Evolutionary conservation across 2,329 filamentous ascomycete species (phyloP), one percentile per base, ranked within the genome.

Genomic region (Thermochaetoides dissita): DNA sequence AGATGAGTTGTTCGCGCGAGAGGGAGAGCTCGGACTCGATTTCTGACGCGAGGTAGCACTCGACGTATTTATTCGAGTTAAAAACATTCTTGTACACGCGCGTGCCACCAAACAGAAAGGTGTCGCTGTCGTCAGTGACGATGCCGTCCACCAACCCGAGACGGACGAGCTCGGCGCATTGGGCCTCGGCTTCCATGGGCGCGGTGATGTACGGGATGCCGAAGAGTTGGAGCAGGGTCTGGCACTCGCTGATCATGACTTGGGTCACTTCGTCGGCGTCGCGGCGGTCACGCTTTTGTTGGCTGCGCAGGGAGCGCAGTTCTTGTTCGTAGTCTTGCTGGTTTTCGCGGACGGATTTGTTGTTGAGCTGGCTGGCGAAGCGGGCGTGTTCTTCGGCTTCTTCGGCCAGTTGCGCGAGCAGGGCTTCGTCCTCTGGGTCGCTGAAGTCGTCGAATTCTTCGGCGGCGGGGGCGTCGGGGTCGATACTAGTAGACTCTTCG

Each of bases 21-120:
- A 98, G 74, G 0, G 84, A 85, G 48, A 95, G 81, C 53, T 98
- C 93, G 52, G 83, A 83, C 54, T 94, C 85, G 0, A 98, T 68
- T 55, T 98, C 91, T 0, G 67, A 69, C 2, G 79, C 66, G 8
- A 98, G 72, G 57, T 96, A 98, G 63, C 91, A 96, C 63, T 98
- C 91, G 35, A 98, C 91, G 53, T 86, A 94, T 59, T 98, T 98
- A 60, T 91, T 91, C 53, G 86, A 81, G 62, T 95, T 98, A 69
- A 98, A 98, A 87, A 98, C 94, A 66, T 98, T 98, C 62, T 98
- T 98, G 70, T 98, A 98, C 17, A 98, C 83, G 11, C 89, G 74
- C 0, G 87, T 98, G 33, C 91, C 93, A 11, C 91, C 93, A 59
- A 98, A 98, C 1, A 98, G 73, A 56, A 98, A 98, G 1, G 81